Conservation (phyloP, 208 protist species). For the Leishmania amazonensis region DNA sequence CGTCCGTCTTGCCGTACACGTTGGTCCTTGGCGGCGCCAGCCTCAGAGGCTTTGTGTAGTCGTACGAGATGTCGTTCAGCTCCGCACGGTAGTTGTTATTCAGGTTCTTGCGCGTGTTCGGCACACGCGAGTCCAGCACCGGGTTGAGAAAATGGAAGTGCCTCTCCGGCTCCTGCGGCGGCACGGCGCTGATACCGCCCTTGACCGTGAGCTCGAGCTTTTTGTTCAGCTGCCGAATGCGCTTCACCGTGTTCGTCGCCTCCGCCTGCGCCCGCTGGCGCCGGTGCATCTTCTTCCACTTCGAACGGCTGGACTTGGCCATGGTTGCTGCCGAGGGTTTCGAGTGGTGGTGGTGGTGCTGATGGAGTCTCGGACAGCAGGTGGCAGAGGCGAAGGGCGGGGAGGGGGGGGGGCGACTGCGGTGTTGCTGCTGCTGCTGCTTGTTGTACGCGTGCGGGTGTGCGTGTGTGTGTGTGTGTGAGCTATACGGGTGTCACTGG, state of each 20-base stretch:
- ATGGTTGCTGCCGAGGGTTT: slow-evolving; percentile 22
- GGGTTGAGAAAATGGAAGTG: slow-evolving; percentile 87
- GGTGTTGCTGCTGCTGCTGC: neutral
- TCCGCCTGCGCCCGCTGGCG: slow-evolving; percentile 58
- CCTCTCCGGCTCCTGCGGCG: slow-evolving; percentile 72
- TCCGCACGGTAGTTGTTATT: slow-evolving; percentile 77
- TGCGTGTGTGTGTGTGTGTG: slow-evolving; percentile 16
- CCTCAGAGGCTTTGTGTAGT: slow-evolving; percentile 70
- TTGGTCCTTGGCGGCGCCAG: slow-evolving; percentile 56
- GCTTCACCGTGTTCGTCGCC: slow-evolving; percentile 39
- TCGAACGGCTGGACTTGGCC: slow-evolving; percentile 86
- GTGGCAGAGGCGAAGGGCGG: neutral
- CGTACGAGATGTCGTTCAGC: slow-evolving; percentile 42
- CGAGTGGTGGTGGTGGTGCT: neutral
- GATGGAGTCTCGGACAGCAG: neutral
- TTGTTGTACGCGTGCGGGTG: slow-evolving; percentile 6
- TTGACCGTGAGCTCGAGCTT: slow-evolving; percentile 73
- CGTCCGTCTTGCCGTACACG: slow-evolving; percentile 67
- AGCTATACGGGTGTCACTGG: neutral
- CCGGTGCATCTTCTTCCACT: slow-evolving; percentile 85
- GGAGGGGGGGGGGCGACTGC: neutral
- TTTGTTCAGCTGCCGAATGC: slow-evolving; percentile 58
- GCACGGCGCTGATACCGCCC: slow-evolving; percentile 70
- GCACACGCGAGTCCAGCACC: slow-evolving; percentile 60
- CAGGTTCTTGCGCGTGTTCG: slow-evolving; percentile 53